phyloP scores from a whole-genome alignment of 139 green algal species.

The Mychonastes homosphaera region DNA sequence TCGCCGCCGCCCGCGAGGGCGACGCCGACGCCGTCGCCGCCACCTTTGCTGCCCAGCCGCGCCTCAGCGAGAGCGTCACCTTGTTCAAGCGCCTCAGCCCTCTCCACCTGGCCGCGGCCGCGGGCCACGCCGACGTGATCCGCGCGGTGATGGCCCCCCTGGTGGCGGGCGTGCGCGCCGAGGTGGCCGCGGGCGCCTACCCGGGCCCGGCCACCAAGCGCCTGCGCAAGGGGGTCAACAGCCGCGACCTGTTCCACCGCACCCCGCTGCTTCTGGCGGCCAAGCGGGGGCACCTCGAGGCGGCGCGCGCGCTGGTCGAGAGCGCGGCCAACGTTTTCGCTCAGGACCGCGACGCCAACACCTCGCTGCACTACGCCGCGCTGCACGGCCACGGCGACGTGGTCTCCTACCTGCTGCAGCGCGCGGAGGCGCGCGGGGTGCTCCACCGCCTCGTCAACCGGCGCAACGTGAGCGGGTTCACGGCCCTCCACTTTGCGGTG shows the following conservation, averaged over 20 bases:
- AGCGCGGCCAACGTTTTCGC: slow-evolving; percentile 18
- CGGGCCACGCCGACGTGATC: no score
- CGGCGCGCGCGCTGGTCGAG: slow-evolving; percentile 3
- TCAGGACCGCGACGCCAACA: slow-evolving; percentile 14
- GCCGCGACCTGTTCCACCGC: slow-evolving; percentile 5
- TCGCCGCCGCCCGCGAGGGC: slow-evolving; percentile 15
- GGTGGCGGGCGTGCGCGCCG: neutral
- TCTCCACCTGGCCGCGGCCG: no score
- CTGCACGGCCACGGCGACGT: slow-evolving; percentile 13
- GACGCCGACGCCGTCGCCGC: neutral
- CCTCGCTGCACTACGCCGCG: slow-evolving; percentile 19
- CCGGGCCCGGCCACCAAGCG: neutral
- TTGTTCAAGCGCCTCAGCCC: slow-evolving; percentile 12
- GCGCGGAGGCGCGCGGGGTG: neutral
- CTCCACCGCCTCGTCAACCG: slow-evolving; percentile 18
- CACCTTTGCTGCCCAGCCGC: neutral
- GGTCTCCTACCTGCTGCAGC: slow-evolving; percentile 10
- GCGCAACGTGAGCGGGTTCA: slow-evolving; percentile 30
- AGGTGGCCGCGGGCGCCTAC: neutral
- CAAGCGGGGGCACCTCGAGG: slow-evolving; percentile 19
- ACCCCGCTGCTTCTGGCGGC: slow-evolving; percentile 19
- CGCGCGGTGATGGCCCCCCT: neutral
- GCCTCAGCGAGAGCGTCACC: no score
- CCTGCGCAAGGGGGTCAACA: slow-evolving; percentile 14
- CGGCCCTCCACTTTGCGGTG: slow-evolving; percentile 29